Base-by-base conservation (phyloP, 495 filamentous ascomycete genomes). In the Elaphomyces granulatus region DNA sequence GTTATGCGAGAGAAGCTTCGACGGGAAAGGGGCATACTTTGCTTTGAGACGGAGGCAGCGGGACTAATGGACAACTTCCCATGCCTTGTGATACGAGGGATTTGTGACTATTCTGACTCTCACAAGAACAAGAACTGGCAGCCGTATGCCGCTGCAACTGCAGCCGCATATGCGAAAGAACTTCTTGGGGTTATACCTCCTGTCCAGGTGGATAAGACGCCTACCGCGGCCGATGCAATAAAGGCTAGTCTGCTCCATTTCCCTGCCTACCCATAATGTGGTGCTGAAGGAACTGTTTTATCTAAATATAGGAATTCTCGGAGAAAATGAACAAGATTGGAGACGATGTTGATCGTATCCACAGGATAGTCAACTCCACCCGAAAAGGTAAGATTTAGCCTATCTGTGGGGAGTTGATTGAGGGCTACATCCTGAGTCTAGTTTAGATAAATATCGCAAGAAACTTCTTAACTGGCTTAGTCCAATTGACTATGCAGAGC, bases 11-110 rank as follows among this genome's bases (percentile, higher is more conserved):
- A 55, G 37, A 30, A 42, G 28, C 37, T 59, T 18, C 20, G 28
- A 2, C 32, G 20, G 18, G 36, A 44, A 12, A 18, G 50, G 2
- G 51, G 54, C 45, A 47, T 45, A 16, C 43, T 41, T 21, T 59
- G 40, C 48, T 60, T 48, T 40, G 55, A 26, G 34, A 61, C 59
- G 55, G 58, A 61, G 40, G 56, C 58, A 8, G 55, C 56, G 7
- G 59, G 59, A 2, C 23, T 62, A 10, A 55, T 49, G 41, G 38
- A 45, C 3, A 39, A 38, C n/a, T 26, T 44, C 15, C 45, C 36
- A 38, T 53, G 47, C 26, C 37, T 53, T 19, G 47, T 51, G 19
- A 51, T 58, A 10, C 35, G 49, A 35, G 54, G 54, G 7, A 47
- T 58, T 16, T 53, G 50, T 41, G 53, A 58, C 38, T 58, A 55